These are phyloP conservation scores for Hydnum rufescens DNA, from an alignment of 768 basidiomycete genomes.

Conservation along the genomic window DNA sequence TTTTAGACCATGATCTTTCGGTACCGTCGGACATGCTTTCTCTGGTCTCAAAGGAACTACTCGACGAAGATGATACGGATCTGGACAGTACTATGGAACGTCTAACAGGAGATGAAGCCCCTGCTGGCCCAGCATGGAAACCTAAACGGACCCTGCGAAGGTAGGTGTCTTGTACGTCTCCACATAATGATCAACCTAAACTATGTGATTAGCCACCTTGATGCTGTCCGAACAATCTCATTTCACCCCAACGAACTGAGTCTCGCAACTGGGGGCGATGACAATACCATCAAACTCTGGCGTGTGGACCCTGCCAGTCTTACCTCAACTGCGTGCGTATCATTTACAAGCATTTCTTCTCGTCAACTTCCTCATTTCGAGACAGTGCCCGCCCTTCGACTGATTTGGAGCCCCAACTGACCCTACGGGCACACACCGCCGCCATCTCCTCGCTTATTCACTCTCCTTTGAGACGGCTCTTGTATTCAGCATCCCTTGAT, in stretches of 20 bases:
- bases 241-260: constrained; percentile 76
- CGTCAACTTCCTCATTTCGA: neutral
- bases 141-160: constrained; percentile 73
- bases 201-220: constrained; percentile 49
- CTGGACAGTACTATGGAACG: constrained; percentile 50
- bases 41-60: no score
- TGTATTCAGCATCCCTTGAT: constrained; percentile 88
- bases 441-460: constrained; percentile 75
- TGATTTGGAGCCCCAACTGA: constrained; percentile 84
- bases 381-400: constrained; percentile 47
- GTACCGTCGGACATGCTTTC: no score
- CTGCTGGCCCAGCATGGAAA: constrained; percentile 57
- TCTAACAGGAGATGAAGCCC: constrained; percentile 32
- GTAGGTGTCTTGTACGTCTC: constrained; percentile 27
- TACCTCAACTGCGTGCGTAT: constrained; percentile 54
- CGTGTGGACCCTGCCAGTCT: constrained; percentile 60
- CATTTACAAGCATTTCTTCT: neutral
- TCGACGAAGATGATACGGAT: constrained; percentile 27
- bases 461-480: constrained; percentile 48
- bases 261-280: constrained; percentile 86
- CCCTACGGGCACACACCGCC: constrained; percentile 82
- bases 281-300: constrained; percentile 94
- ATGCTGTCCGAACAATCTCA: constrained; percentile 74
- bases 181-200: neutral
- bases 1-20: no score